Evolutionary conservation across 768 basidiomycete species (phyloP).

Genomic region (Galerina marginata): DNA sequence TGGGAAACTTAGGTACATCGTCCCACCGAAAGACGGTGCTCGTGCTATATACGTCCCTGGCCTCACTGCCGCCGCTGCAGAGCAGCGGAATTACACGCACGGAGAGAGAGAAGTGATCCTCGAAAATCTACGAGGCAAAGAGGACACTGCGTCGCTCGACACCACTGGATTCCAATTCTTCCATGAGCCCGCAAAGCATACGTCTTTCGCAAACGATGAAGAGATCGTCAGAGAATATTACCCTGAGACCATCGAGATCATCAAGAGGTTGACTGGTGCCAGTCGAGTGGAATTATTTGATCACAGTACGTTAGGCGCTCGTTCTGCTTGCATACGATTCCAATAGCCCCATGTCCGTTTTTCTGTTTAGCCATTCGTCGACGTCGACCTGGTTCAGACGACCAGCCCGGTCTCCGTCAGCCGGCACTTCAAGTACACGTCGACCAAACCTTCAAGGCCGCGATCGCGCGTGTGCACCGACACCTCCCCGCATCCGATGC

Average conservation of each 20-base stretch:
- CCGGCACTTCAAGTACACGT: constrained; percentile 52
- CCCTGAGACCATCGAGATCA: constrained; percentile 57
- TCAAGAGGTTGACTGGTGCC: constrained; percentile 65
- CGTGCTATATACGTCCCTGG: too few species aligned
- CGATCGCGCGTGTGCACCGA: constrained; percentile 50
- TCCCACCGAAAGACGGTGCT: too few species aligned
- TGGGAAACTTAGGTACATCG: too few species aligned
- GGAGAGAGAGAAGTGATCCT: constrained; percentile 33
- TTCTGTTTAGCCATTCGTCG: constrained; percentile 5
- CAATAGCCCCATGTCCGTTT: background rate
- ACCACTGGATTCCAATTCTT: constrained; percentile 55
- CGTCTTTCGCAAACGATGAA: constrained; percentile 51
- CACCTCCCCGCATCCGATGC: constrained; percentile 54
- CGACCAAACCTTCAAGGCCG: constrained; percentile 53
- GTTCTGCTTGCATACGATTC: constrained; percentile 17
- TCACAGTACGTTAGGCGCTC: constrained; percentile 50
- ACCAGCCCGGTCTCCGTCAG: constrained; percentile 39
- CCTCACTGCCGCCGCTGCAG: too few species aligned
- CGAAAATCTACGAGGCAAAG: constrained; percentile 58
- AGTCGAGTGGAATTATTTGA: constrained; percentile 61
- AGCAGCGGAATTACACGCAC: constrained; percentile 35
- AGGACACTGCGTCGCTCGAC: constrained; percentile 48
- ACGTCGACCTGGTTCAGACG: constrained; percentile 38
- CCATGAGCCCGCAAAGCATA: constrained; percentile 44
- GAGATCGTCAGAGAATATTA: constrained; percentile 60